These are phyloP conservation scores for Diplodia corticola DNA, from an alignment of 2,329 filamentous ascomycete species.

Conservation along the genomic window DNA sequence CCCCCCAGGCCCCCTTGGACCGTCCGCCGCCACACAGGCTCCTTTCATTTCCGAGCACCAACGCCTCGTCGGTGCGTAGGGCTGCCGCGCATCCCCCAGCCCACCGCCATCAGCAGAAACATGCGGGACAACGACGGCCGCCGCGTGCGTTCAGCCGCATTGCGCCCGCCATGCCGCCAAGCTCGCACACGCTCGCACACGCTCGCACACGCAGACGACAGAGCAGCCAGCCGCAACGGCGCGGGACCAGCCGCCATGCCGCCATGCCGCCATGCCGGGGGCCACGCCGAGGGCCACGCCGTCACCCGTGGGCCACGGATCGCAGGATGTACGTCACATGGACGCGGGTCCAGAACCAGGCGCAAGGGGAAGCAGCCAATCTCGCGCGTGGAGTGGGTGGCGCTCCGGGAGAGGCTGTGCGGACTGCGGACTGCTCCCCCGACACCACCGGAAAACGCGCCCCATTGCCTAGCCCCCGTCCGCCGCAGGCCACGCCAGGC, in stretches of 20 bases:
- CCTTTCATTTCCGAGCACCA: constrained; percentile 15
- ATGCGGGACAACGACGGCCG: not conserved
- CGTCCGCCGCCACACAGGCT: not conserved
- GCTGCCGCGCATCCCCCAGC: constrained; percentile 8
- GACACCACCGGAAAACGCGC: constrained; percentile 4
- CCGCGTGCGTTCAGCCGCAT: not conserved
- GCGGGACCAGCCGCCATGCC: not conserved
- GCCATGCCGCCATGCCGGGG: too few relatives aligned
- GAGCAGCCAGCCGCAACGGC: too few relatives aligned
- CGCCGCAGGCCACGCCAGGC: not conserved
- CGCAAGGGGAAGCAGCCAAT: constrained; percentile 15
- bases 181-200: not conserved
- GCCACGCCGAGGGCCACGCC: too few relatives aligned
- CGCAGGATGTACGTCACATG: constrained; percentile 1
- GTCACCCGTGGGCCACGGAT: constrained; percentile 2
- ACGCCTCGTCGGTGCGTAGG: constrained; percentile 1
- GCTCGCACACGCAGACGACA: not conserved
- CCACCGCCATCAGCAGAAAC: not conserved
- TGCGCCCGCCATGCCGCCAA: not conserved
- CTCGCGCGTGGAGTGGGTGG: constrained; percentile 7
- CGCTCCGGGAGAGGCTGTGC: constrained; percentile 13
- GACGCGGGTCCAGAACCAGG: not conserved
- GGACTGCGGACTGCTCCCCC: constrained; percentile 4
- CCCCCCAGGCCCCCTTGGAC: not conserved
- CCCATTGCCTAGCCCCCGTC: not conserved